Evolutionary conservation across 2,329 filamentous ascomycete genomes (phyloP).

Genomic region (Ustulina deusta): DNA sequence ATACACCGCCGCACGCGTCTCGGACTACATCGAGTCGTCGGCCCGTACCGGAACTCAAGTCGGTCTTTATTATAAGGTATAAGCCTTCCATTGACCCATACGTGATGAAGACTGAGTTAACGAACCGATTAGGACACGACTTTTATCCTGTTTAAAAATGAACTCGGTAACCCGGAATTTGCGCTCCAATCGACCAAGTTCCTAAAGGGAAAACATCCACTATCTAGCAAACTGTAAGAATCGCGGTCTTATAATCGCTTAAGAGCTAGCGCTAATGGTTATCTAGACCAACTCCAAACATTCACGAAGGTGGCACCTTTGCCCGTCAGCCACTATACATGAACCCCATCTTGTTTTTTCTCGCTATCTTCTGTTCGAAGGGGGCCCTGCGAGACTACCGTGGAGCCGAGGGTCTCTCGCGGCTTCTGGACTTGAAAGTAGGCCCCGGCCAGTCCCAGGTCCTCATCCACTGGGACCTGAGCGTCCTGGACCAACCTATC

Average conservation of each 20-base stretch:
- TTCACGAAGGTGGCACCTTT: slow-evolving; percentile 19
- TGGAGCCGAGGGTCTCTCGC: background rate
- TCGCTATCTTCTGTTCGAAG: slow-evolving; percentile 57
- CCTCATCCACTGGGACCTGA: too few species aligned
- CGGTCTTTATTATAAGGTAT: slow-evolving; percentile 22
- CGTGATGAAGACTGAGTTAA: slow-evolving; percentile 10
- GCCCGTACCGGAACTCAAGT: background rate
- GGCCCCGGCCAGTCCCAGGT: background rate
- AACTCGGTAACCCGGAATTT: slow-evolving; percentile 7
- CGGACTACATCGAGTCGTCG: slow-evolving; percentile 14
- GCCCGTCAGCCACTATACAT: slow-evolving; percentile 37
- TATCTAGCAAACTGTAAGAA: slow-evolving; percentile 8
- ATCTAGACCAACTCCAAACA: slow-evolving; percentile 1
- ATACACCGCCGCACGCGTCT: slow-evolving; percentile 15
- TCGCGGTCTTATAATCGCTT: background rate
- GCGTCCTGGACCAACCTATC: background rate
- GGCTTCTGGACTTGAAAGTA: slow-evolving; percentile 4
- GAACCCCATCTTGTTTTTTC: slow-evolving; percentile 59
- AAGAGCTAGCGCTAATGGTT: background rate
- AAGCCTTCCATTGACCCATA: too few species aligned
- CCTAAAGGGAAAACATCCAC: background rate
- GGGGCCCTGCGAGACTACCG: slow-evolving; percentile 55
- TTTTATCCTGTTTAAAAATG: slow-evolving; percentile 24
- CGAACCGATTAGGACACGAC: slow-evolving; percentile 13
- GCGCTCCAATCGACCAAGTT: background rate